Conservation (phyloP, 148 eudicot genomes). For the Heliamphora exappendiculata region DNA sequence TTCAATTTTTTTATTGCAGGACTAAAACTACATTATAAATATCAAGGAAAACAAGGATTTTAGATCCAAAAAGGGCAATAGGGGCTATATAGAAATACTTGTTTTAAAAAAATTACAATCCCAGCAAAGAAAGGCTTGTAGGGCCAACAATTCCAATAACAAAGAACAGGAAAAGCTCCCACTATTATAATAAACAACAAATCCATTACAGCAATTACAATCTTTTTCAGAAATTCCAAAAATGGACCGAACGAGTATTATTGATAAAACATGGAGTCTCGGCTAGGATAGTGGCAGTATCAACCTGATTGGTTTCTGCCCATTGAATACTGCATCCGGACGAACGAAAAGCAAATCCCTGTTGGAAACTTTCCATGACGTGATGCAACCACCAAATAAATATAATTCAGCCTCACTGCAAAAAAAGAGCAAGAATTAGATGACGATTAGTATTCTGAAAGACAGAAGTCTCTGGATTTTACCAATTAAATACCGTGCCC, state of each 20-base stretch:
- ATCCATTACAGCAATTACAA: background rate
- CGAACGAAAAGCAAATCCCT: constrained; percentile 89
- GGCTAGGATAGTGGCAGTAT: background rate
- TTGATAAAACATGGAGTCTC: background rate
- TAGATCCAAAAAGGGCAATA: background rate
- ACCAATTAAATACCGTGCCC: background rate
- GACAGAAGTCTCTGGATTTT: background rate
- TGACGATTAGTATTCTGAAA: background rate
- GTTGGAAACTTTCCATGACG: constrained; percentile 85
- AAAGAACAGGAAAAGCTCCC: background rate
- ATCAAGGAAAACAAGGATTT: background rate
- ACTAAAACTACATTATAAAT: background rate
- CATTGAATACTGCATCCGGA: constrained; percentile 96
- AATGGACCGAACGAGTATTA: background rate
- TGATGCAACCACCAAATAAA: constrained; percentile 87
- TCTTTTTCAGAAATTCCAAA: background rate
- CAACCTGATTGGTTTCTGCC: constrained; percentile 99
- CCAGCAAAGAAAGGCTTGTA: background rate
- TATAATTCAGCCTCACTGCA: constrained; percentile 93
- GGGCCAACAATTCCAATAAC: background rate
- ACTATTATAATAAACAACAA: background rate
- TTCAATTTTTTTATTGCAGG: no score
- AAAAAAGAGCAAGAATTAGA: constrained; percentile 2
- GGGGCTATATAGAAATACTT: background rate
- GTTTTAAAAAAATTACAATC: background rate